These are phyloP conservation scores for Lyophyllum atratum DNA, from an alignment of 768 basidiomycete genomes.

Conservation along the genomic window DNA sequence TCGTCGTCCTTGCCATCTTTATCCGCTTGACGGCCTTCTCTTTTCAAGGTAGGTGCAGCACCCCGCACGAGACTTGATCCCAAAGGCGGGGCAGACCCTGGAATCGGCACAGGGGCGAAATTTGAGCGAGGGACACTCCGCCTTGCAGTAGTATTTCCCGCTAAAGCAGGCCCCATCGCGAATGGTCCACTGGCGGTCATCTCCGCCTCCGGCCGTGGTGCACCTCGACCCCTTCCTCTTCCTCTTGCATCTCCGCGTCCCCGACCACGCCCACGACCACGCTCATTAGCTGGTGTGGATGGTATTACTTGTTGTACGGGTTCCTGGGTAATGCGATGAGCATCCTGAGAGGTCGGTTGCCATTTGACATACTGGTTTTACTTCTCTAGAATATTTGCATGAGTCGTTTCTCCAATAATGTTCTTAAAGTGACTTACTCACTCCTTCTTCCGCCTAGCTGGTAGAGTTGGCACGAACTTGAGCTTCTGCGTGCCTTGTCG, in stretches of 20 bases:
- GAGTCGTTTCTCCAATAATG: slow-evolving; percentile 1
- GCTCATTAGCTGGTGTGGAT: slow-evolving; percentile 36
- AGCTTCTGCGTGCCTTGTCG: slow-evolving; percentile 74
- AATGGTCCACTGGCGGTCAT: slow-evolving; percentile 90
- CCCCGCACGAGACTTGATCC: slow-evolving; percentile 54
- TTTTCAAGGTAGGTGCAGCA: slow-evolving; percentile 51
- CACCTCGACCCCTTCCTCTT: slow-evolving; percentile 55
- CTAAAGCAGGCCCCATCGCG: slow-evolving; percentile 80
- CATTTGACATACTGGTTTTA: slow-evolving; percentile 53
- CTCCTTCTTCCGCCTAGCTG: slow-evolving; percentile 79
- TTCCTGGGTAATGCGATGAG: slow-evolving; percentile 44
- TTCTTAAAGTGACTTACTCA: slow-evolving; percentile 40
- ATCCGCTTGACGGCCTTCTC: slow-evolving; percentile 33
- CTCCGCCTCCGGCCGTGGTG: slow-evolving; percentile 53
- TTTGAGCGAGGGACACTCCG: slow-evolving; percentile 56
- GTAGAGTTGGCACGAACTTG: slow-evolving; percentile 80
- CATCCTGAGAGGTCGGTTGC: not conserved
- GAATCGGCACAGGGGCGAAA: slow-evolving; percentile 49
- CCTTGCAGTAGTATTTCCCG: slow-evolving; percentile 51
- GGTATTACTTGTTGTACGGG: slow-evolving; percentile 33
- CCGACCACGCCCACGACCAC: slow-evolving; percentile 48
- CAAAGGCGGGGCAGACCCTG: slow-evolving; percentile 39
- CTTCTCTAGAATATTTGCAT: slow-evolving; percentile 46
- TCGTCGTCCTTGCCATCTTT: slow-evolving; percentile 37
- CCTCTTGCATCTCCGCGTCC: slow-evolving; percentile 53